A percentile compares a stretch with the other conserved stretches of the same genome.
Conservation (phyloP, 768 basidiomycete genomes). For the Gelatoporia subvermispora region DNA sequence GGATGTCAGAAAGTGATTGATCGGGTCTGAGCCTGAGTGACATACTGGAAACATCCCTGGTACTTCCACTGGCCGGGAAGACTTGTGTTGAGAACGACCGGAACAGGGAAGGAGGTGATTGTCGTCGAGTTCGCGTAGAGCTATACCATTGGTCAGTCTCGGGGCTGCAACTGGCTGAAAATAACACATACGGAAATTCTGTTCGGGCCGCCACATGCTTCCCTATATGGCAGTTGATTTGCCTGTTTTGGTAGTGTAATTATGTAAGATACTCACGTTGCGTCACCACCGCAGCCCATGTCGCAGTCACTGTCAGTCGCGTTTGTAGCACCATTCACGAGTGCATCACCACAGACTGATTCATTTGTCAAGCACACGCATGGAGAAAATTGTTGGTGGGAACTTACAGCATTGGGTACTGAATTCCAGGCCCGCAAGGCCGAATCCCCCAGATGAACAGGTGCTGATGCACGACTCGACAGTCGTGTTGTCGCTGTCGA, state of each 20-base stretch:
- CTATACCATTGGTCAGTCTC: slow-evolving; percentile 6
- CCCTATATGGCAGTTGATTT: slow-evolving; percentile 30
- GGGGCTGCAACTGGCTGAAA: slow-evolving; percentile 2
- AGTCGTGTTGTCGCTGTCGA: slow-evolving; percentile 41
- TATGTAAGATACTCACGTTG: slow-evolving; percentile 39
- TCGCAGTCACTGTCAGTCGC: slow-evolving; percentile 52
- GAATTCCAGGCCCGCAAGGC: slow-evolving; percentile 69
- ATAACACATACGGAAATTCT: slow-evolving; percentile 44
- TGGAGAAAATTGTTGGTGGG: slow-evolving; percentile 1
- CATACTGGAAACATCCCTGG: slow-evolving; percentile 63
- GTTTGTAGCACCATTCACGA: slow-evolving; percentile 55
- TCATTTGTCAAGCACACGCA: slow-evolving; percentile 1
- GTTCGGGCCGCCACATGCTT: slow-evolving; percentile 71
- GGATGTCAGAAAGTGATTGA: background rate
- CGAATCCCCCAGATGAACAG: slow-evolving; percentile 54
- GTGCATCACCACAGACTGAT: slow-evolving; percentile 64
- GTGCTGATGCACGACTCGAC: slow-evolving; percentile 57
- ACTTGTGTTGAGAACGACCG: slow-evolving; percentile 45
- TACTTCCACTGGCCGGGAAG: slow-evolving; percentile 65
- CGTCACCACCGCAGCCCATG: slow-evolving; percentile 70
- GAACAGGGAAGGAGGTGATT: slow-evolving; percentile 55
- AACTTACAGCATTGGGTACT: slow-evolving; percentile 44
- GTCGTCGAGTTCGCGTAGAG: slow-evolving; percentile 51
- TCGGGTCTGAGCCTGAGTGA: background rate
- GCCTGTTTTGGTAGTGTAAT: background rate